Evolutionary conservation across 305 asterid genomes (phyloP).

Genomic region (Caryopteris hybrid): DNA sequence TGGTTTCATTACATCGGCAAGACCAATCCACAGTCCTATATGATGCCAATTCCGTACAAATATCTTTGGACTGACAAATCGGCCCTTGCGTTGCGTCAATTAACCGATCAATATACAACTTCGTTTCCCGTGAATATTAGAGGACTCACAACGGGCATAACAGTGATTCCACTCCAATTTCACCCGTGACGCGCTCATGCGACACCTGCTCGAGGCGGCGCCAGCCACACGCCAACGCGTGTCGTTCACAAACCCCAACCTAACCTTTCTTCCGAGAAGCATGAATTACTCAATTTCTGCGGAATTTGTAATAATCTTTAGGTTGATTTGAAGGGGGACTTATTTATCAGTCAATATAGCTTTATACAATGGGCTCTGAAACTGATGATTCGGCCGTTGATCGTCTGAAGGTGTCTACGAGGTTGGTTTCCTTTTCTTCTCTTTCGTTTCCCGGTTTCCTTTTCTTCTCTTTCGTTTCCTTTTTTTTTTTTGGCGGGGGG

Average conservation of each 20-base stretch:
- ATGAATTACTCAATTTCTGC: background rate
- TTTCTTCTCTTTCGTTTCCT: too few relatives aligned
- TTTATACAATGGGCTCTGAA: slow-evolving; percentile 39
- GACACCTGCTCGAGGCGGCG: slow-evolving; percentile 22
- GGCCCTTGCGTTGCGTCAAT: slow-evolving; percentile 4
- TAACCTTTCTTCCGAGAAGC: slow-evolving; percentile 14
- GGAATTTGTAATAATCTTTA: background rate
- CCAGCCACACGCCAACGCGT: slow-evolving; percentile 57
- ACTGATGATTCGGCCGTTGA: slow-evolving; percentile 26
- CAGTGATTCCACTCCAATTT: background rate
- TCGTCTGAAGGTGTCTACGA: slow-evolving; percentile 20
- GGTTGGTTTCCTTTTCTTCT: slow-evolving; percentile 18
- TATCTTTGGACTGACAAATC: slow-evolving; percentile 3
- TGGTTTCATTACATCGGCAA: slow-evolving; percentile 20
- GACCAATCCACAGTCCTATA: slow-evolving; percentile 15
- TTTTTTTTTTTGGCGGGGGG: too few relatives aligned
- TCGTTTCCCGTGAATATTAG: background rate
- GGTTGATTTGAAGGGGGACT: background rate
- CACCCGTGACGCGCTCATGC: slow-evolving; percentile 30
- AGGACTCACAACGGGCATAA: background rate
- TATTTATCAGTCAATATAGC: background rate
- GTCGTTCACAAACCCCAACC: slow-evolving; percentile 23
- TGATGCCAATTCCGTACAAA: slow-evolving; percentile 5
- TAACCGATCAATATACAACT: background rate
- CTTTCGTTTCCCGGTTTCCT: too few relatives aligned